phyloP scores from a whole-genome alignment of 164 flowering plant species.

The Tetrastigma voinierianum region DNA sequence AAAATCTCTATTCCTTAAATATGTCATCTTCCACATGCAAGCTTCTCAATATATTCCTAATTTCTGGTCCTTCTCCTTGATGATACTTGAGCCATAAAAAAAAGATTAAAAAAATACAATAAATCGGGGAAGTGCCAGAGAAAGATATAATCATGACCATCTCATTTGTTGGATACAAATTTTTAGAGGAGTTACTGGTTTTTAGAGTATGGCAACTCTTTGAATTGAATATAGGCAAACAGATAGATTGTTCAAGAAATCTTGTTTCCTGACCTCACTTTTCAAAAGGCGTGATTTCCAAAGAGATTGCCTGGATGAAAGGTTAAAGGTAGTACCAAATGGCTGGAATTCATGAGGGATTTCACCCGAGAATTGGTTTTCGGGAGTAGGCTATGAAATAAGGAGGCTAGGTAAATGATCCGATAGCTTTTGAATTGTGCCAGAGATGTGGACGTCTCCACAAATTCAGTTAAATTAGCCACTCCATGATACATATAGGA shows the following conservation, averaged over 20 bases:
- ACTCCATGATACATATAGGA: background rate
- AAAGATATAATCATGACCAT: too few species aligned
- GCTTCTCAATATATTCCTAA: background rate
- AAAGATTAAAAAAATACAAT: background rate
- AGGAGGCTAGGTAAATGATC: background rate
- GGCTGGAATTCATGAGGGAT: background rate
- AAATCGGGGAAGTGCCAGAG: background rate
- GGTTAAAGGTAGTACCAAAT: background rate
- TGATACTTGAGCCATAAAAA: too few species aligned
- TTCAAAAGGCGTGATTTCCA: too few species aligned
- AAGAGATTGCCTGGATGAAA: too few species aligned
- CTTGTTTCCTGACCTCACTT: background rate
- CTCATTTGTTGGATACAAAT: too few species aligned
- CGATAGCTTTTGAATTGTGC: background rate
- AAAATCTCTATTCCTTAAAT: too few species aligned
- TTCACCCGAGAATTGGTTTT: background rate
- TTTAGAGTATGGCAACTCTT: background rate
- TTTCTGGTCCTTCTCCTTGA: background rate
- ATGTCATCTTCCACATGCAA: conserved; percentile 1
- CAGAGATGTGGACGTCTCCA: background rate
- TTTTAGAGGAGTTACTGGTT: too few species aligned
- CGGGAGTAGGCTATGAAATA: background rate
- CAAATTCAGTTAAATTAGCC: background rate
- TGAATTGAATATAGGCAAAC: background rate
- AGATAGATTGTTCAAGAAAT: background rate